Percentiles rank a stretch among this genome's conserved stretches.
Evolutionary conservation across 2,329 filamentous ascomycete species (phyloP).

Genomic region (Onygena corvina): DNA sequence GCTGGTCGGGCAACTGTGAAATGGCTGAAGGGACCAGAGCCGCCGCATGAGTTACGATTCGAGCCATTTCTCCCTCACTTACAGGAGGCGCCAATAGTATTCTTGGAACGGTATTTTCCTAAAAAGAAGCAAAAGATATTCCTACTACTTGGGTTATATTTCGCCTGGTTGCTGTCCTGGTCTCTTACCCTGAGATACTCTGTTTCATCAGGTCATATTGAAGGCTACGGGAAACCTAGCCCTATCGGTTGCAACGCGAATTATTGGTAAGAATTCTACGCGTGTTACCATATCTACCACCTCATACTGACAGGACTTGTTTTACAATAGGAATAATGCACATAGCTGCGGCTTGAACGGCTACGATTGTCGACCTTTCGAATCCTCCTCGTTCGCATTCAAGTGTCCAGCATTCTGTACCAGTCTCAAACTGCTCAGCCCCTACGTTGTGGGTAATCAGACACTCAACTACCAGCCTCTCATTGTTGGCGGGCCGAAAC

Average conservation of each 20-base stretch:
- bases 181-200: conserved; percentile 36
- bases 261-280: conserved; percentile 31
- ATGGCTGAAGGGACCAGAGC: conserved; percentile 39
- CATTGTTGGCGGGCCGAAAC: conserved; percentile 40
- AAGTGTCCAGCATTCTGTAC: conserved; percentile 46
- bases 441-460: conserved; percentile 41
- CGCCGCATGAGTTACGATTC: conserved; percentile 36
- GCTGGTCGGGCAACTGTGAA: conserved; percentile 31
- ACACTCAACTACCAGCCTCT: conserved; percentile 41
- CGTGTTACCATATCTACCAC: background rate
- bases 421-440: conserved; percentile 37
- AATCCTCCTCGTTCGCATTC: conserved; percentile 41
- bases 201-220: conserved; percentile 36
- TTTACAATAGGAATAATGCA: conserved; percentile 27
- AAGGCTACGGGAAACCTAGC: conserved; percentile 37
- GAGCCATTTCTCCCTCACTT: conserved; percentile 36
- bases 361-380: conserved; percentile 45
- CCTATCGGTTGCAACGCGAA: conserved; percentile 36
- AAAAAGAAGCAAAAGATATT: conserved; percentile 36
- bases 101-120: conserved; percentile 35
- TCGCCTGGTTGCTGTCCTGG: conserved; percentile 39
- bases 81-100: conserved; percentile 36
- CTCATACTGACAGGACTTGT: background rate
- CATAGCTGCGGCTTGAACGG: conserved; percentile 44
- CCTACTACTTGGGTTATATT: conserved; percentile 34